These are phyloP conservation scores for Tylopilus rubrobrunneus DNA, from an alignment of 768 basidiomycete genomes.

Conservation along the genomic window DNA sequence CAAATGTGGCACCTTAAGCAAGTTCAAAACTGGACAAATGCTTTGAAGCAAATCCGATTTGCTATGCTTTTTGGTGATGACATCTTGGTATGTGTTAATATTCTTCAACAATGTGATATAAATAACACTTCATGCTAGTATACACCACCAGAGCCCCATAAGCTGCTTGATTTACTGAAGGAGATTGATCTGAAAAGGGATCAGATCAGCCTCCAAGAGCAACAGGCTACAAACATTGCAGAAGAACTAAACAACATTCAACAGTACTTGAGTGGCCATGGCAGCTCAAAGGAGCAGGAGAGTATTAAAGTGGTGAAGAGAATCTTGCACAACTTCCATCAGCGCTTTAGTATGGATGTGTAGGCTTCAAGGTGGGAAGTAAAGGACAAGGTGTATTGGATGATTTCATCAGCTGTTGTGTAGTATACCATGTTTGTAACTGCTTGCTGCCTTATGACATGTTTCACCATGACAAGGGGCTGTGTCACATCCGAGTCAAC, in stretches of 20 bases:
- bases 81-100: constrained; percentile 7
- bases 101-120: background rate
- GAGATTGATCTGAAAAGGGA: constrained; percentile 23
- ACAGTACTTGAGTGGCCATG: background rate
- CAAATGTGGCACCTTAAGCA: background rate
- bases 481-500: too few relatives aligned
- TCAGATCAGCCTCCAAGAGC: constrained; percentile 16
- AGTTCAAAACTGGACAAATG: constrained; percentile 15
- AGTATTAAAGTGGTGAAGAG: constrained; percentile 3
- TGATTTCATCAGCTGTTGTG: background rate
- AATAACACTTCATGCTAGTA: constrained; percentile 8
- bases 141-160: background rate
- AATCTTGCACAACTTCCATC: constrained; percentile 22
- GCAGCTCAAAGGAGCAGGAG: constrained; percentile 2
- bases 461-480: too few relatives aligned
- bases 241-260: constrained; percentile 1
- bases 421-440: too few relatives aligned
- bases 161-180: constrained; percentile 16
- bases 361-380: background rate
- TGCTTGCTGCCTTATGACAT: too few relatives aligned
- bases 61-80: constrained; percentile 18
- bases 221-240: constrained; percentile 6
- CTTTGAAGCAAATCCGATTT: constrained; percentile 3
- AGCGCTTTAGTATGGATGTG: constrained; percentile 12
- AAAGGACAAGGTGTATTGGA: background rate